These are phyloP conservation scores for Triglochin maritima DNA, from an alignment of 106 monocot genomes.

Conservation along the genomic window DNA sequence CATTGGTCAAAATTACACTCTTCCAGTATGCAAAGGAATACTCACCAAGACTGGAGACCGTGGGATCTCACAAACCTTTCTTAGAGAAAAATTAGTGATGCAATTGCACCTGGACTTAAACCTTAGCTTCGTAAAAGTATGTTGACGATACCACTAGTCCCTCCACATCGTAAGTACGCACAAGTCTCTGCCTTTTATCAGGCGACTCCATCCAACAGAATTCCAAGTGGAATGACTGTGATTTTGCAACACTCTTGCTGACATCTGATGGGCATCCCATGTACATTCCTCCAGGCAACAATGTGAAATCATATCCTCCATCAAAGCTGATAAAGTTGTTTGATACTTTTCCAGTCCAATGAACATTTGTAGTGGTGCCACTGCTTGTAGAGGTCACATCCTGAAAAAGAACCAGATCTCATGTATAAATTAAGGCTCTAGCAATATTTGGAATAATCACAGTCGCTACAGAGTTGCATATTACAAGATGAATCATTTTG, in stretches of 20 bases:
- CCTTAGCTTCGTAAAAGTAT: constrained; percentile 57
- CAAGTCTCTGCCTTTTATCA: constrained; percentile 64
- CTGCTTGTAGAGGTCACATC: constrained; percentile 41
- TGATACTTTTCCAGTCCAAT: constrained; percentile 57
- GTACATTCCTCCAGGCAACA: constrained; percentile 87
- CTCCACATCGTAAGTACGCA: constrained; percentile 71
- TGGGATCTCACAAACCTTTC: no score
- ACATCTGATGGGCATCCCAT: constrained; percentile 77
- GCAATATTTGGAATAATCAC: neutral
- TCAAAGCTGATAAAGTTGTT: constrained; percentile 61
- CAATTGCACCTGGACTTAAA: constrained; percentile 12
- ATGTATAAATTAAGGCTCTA: neutral
- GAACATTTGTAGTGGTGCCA: constrained; percentile 48
- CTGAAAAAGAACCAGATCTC: constrained; percentile 12
- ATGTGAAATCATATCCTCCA: constrained; percentile 72
- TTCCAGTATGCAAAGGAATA: no score
- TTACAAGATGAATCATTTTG: neutral
- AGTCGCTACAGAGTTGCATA: neutral
- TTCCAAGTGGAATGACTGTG: constrained; percentile 81
- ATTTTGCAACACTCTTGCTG: constrained; percentile 52
- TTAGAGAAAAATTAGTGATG: no score
- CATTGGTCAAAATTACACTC: no score
- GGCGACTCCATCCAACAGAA: constrained; percentile 92
- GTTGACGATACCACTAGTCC: constrained; percentile 91
- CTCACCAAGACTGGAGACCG: no score